phyloP scores from a whole-genome alignment of 176 grass and related monocot genomes.

The Otatea glauca region DNA sequence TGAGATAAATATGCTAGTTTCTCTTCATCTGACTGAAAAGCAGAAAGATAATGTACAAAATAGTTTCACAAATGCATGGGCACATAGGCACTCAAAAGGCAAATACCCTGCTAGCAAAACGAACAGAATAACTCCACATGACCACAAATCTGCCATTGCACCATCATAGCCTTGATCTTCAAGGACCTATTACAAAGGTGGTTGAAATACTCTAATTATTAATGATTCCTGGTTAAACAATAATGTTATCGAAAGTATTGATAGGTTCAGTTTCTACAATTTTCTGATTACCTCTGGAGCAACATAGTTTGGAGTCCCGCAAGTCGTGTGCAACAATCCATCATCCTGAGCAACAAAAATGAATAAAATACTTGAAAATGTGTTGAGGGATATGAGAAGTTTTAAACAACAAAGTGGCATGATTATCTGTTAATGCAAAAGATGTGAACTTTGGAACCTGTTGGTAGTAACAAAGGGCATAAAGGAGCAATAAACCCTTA shows the following conservation, averaged over 20 bases:
- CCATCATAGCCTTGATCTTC: slow-evolving; percentile 97
- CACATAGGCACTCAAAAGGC: slow-evolving; percentile 70
- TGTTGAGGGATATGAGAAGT: neutral
- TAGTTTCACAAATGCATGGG: neutral
- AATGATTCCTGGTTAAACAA: neutral
- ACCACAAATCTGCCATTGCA: slow-evolving; percentile 96
- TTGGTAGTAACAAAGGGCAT: neutral
- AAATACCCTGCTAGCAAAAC: slow-evolving; percentile 97
- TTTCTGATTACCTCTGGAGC: slow-evolving; percentile 77
- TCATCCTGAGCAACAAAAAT: slow-evolving; percentile 61
- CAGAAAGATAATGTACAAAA: neutral
- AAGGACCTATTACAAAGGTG: slow-evolving; percentile 64
- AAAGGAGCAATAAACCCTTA: slow-evolving; percentile 24
- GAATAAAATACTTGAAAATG: slow-evolving; percentile 12
- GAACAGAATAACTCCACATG: slow-evolving; percentile 98
- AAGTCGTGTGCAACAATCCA: slow-evolving; percentile 94
- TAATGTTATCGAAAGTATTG: neutral
- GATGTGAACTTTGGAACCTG: neutral
- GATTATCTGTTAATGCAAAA: neutral
- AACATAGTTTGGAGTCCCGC: slow-evolving; percentile 98
- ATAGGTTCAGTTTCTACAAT: neutral
- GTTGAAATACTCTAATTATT: neutral
- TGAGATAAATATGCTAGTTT: slow-evolving; percentile 22
- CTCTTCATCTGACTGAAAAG: neutral
- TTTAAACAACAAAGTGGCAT: neutral